Conservation (phyloP, 1,284 basidiomycete genomes). For the Rhodotorula sp. region DNA sequence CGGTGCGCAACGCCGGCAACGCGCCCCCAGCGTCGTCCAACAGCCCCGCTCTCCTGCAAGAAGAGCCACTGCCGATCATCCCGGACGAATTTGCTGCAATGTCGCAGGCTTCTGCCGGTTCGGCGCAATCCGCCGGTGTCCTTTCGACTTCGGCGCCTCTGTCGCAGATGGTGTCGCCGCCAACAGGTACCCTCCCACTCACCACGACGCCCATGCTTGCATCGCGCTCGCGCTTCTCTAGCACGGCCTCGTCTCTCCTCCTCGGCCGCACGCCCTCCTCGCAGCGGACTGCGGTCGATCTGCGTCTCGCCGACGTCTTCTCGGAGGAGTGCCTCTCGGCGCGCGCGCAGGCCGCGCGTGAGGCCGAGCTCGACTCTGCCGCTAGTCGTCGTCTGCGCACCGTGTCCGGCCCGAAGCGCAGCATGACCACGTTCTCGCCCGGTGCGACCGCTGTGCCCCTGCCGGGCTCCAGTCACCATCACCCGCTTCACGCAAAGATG, state of each 20-base stretch:
- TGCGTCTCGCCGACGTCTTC: slow-evolving; percentile 52
- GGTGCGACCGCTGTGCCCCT: background rate
- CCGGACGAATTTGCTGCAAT: slow-evolving; percentile 2
- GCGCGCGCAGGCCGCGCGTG: slow-evolving; percentile 38
- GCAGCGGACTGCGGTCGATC: slow-evolving; percentile 60
- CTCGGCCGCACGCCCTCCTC: slow-evolving; percentile 68
- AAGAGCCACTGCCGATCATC: slow-evolving; percentile 19
- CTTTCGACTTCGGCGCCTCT: background rate
- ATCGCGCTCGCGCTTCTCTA: slow-evolving; percentile 31
- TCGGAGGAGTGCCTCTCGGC: slow-evolving; percentile 52
- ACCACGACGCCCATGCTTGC: slow-evolving; percentile 13
- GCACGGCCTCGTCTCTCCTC: slow-evolving; percentile 54
- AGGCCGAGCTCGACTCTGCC: slow-evolving; percentile 10
- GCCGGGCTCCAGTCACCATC: background rate
- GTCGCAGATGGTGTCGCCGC: background rate
- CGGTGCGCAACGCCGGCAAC: background rate
- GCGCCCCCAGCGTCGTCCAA: background rate
- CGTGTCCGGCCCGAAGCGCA: slow-evolving; percentile 32
- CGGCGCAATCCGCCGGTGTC: background rate
- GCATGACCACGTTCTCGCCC: slow-evolving; percentile 17
- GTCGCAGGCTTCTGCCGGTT: background rate
- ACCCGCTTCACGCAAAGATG: background rate
- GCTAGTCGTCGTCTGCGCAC: slow-evolving; percentile 11
- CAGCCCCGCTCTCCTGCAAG: slow-evolving; percentile 9
- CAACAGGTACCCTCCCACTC: slow-evolving; percentile 31